These are phyloP conservation scores for Paracoccidioides lutzii DNA, from an alignment of 2,329 filamentous ascomycete species.

Conservation along the genomic window DNA sequence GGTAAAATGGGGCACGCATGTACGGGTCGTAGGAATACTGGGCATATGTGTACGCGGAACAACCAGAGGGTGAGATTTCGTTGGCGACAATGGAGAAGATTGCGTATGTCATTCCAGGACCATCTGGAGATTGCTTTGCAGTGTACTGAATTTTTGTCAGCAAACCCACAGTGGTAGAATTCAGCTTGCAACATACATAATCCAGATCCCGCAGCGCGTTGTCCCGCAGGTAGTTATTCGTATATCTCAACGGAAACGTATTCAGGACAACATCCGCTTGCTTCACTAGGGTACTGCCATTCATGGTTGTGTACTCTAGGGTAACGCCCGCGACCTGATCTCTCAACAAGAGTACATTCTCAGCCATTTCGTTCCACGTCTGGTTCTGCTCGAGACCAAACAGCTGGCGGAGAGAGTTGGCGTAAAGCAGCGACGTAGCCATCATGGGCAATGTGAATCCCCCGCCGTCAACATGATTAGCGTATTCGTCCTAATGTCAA, in stretches of 20 bases:
- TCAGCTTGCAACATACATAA: conserved; percentile 34
- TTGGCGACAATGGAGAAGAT: conserved; percentile 57
- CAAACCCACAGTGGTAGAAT: not conserved
- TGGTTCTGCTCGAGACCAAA: conserved; percentile 44
- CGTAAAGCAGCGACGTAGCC: conserved; percentile 41
- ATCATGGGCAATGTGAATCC: conserved; percentile 56
- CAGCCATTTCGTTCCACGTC: conserved; percentile 45
- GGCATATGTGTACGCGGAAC: conserved; percentile 55
- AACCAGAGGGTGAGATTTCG: conserved; percentile 52
- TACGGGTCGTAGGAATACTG: conserved; percentile 53
- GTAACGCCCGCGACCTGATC: conserved; percentile 46
- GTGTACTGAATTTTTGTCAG: conserved; percentile 39
- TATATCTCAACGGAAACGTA: conserved; percentile 51
- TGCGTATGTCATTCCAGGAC: conserved; percentile 61
- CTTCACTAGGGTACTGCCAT: conserved; percentile 52
- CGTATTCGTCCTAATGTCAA: conserved; percentile 46
- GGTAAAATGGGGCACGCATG: conserved; percentile 53
- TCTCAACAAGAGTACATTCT: conserved; percentile 44
- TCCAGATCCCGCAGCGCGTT: conserved; percentile 47
- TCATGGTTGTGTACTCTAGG: conserved; percentile 53
- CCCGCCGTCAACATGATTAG: conserved; percentile 54
- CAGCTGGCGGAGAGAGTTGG: conserved; percentile 44
- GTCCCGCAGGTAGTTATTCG: conserved; percentile 38
- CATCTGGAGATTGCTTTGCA: conserved; percentile 52
- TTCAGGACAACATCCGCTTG: conserved; percentile 58